Evolutionary conservation across 2,329 filamentous ascomycete species (phyloP), one percentile per base, ranked within the genome.

Genomic region (Botrytis byssoidea): DNA sequence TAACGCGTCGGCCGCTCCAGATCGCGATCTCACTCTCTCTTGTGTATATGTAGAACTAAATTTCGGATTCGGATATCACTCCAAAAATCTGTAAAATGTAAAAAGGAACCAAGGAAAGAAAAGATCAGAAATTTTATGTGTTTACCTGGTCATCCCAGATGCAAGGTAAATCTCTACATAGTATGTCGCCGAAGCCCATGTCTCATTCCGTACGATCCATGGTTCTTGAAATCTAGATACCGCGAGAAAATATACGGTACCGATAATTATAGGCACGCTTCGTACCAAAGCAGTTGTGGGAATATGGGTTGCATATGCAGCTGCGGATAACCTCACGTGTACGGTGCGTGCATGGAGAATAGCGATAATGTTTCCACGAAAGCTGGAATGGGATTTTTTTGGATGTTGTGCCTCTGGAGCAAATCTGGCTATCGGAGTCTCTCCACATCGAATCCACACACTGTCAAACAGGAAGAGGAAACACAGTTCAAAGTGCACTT

Each of bases 121-220:
- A 25, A 35, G 6, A 25, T 8, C n/a, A 8, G 25, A 46, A 65
- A 46, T 14, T 46, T 46, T 3, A 4, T 35, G 22, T 65, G 25
- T 46, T 44, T 9, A 35, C 63, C 29, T 40, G 60, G 60, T 40
- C 42, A 46, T 65, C 18, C 42, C 29, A 46, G n/a, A 46, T 65
- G 63, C 63, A 65, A 65, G 63, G 63, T 16, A 65, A 65, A 65
- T 65, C 42, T 65, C 42, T 65, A 65, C 61, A 65, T 32, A 29
- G n/a, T 65, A 46, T 65, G 18, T 65, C 42, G 63, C 63, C 63
- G 63, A 65, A 65, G 63, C 63, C 63, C 63, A 32, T 32, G 42
- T 65, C 42, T 32, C 29, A 46, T 25, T 46, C n/a, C 40, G n/a
- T 65, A 65, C 63, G 63, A 65, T 65, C 61, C 40, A 46, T 44